phyloP scores from a whole-genome alignment of 2,329 filamentous ascomycete species.

The Tolypocladium amazonense region DNA sequence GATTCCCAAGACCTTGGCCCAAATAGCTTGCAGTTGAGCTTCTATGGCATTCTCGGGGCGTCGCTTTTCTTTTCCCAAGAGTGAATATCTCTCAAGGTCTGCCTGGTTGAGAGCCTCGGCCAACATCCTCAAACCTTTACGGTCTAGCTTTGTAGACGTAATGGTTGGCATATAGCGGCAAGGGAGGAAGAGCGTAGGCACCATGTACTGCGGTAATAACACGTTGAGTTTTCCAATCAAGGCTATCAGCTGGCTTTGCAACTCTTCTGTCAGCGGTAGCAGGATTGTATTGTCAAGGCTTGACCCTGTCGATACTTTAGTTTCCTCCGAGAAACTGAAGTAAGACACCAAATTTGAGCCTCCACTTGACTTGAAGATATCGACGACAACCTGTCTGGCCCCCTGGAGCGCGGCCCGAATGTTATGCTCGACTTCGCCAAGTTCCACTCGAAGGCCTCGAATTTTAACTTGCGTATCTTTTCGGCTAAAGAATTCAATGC shows the following conservation, averaged over 20 bases:
- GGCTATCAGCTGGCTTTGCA: not conserved
- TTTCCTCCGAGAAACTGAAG: not conserved
- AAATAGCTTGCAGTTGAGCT: not conserved
- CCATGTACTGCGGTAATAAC: slow-evolving; percentile 7
- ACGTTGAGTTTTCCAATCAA: not conserved
- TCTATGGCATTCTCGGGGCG: not conserved
- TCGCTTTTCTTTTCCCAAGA: not conserved
- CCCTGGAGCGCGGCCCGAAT: not conserved
- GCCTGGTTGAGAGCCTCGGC: not conserved
- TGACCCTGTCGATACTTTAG: not conserved
- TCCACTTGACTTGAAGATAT: not conserved
- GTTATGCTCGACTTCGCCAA: not conserved
- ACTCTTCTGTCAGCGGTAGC: not conserved
- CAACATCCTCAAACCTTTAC: not conserved
- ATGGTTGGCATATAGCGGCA: slow-evolving; percentile 6
- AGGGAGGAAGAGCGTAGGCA: slow-evolving; percentile 4
- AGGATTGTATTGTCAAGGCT: not conserved
- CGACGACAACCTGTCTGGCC: not conserved
- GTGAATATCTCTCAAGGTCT: not conserved
- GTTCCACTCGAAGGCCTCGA: not conserved
- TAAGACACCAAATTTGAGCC: not conserved
- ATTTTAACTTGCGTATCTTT: not conserved
- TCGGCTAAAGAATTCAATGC: not conserved
- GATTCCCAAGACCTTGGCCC: not conserved
- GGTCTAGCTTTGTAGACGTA: slow-evolving; percentile 7